Percentiles rank a stretch among this genome's conserved stretches.
Evolutionary conservation across 2,329 filamentous ascomycete species (phyloP).

Genomic region (Stachybotrys echinatus): DNA sequence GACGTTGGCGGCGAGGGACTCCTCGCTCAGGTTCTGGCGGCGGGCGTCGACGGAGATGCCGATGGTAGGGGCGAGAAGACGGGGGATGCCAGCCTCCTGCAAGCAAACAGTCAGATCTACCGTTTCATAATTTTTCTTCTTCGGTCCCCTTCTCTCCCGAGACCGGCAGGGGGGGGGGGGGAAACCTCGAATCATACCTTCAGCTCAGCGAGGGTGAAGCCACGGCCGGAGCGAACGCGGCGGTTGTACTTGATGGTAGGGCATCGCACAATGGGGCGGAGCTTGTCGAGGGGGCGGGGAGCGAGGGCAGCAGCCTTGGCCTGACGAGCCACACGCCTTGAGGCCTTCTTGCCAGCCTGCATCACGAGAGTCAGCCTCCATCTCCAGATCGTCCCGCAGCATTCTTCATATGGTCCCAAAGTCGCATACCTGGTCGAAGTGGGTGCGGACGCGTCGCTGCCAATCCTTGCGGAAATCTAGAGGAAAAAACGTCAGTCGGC

Average conservation of each 20-base stretch:
- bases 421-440: constrained; percentile 94
- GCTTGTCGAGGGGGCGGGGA: constrained; percentile 93
- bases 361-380: constrained; percentile 15
- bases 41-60: constrained; percentile 95
- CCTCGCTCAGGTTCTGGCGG: constrained; percentile 95
- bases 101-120: constrained; percentile 26
- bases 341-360: constrained; percentile 92
- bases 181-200: constrained; percentile 63
- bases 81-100: constrained; percentile 91
- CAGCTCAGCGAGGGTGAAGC: constrained; percentile 95
- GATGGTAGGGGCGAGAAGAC: constrained; percentile 90
- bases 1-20: constrained; percentile 91
- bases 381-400: neutral
- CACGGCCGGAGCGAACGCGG: constrained; percentile 90
- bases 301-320: constrained; percentile 93
- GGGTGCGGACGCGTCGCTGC: constrained; percentile 97
- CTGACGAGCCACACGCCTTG: constrained; percentile 84
- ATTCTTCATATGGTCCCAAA: neutral
- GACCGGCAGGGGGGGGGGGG: neutral
- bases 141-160: neutral
- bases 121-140: neutral
- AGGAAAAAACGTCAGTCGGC: constrained; percentile 32
- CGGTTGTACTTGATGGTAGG: constrained; percentile 99
- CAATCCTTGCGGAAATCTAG: constrained; percentile 99
- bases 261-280: constrained; percentile 95